A percentile compares a stretch with the other conserved stretches of the same genome.
These are phyloP conservation scores for Mortierella sp. DNA, from an alignment of 371 early-diverging fungal genomes.

Conservation along the genomic window DNA sequence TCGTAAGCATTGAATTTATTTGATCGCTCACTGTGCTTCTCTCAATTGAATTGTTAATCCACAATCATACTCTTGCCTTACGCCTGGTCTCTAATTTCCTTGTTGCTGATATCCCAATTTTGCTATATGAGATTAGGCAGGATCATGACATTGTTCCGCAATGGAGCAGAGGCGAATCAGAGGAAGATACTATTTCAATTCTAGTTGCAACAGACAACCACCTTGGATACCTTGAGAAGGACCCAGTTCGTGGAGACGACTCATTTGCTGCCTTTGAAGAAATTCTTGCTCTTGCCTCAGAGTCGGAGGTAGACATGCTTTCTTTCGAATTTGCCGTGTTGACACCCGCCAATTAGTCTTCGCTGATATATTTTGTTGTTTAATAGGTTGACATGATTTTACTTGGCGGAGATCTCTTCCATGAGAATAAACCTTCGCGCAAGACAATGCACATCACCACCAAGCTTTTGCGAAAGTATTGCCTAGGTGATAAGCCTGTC, in stretches of 20 bases:
- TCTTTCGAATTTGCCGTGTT: neutral
- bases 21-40: neutral
- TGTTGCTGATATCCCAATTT: neutral
- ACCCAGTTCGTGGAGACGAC: constrained; percentile 94
- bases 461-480: constrained; percentile 83
- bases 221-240: constrained; percentile 96
- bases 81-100: neutral
- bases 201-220: constrained; percentile 98
- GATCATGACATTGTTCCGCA: constrained; percentile 18
- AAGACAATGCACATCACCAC: constrained; percentile 84
- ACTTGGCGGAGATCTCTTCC: constrained; percentile 99
- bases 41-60: neutral
- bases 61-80: neutral
- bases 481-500: constrained; percentile 85
- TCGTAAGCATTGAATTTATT: neutral
- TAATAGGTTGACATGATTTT: constrained; percentile 92
- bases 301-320: constrained; percentile 60
- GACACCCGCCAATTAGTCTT: neutral
- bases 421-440: constrained; percentile 97
- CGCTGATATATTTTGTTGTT: constrained; percentile 4
- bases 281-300: constrained; percentile 85
- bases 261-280: constrained; percentile 96
- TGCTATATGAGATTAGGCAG: constrained; percentile 7
- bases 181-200: constrained; percentile 67
- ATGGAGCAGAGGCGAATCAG: constrained; percentile 20